Percentiles rank a stretch among this genome's conserved stretches.
Conservation (phyloP, 345 rosid species). For the Luvunga scandens region DNA sequence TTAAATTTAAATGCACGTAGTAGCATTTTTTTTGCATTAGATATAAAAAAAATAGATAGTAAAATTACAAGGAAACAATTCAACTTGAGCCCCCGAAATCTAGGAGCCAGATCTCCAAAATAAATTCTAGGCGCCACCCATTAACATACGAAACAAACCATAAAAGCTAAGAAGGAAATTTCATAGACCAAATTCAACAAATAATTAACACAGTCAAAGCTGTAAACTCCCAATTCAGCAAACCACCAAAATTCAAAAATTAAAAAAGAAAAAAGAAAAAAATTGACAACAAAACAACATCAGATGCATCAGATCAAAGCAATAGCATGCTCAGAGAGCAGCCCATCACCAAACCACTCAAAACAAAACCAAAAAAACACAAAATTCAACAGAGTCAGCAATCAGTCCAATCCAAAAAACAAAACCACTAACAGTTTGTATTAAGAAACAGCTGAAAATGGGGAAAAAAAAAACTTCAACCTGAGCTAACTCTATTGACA, state of each 20-base stretch:
- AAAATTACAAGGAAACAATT: conserved; percentile 11
- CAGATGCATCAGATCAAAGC: conserved; percentile 42
- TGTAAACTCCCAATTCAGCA: conserved; percentile 10
- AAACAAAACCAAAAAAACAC: conserved; percentile 24
- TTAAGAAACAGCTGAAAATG: neutral
- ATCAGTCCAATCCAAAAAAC: conserved; percentile 16
- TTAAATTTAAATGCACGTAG: conserved; percentile 7
- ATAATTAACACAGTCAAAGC: conserved; percentile 4
- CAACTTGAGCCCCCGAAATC: conserved; percentile 19
- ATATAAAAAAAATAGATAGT: conserved; percentile 5
- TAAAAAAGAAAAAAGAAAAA: conserved; percentile 8
- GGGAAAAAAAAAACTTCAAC: conserved; percentile 28
- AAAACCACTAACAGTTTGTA: conserved; percentile 2
- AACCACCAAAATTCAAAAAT: neutral
- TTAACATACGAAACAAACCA: conserved; percentile 5
- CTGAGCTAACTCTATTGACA: conserved; percentile 60
- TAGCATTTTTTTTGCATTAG: conserved; percentile 3
- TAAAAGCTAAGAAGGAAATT: conserved; percentile 4
- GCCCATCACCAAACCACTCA: conserved; percentile 24
- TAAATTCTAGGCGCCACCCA: conserved; percentile 5
- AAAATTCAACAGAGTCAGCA: conserved; percentile 35
- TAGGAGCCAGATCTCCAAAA: conserved; percentile 45
- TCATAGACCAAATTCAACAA: conserved; percentile 16
- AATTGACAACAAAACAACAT: conserved; percentile 4
- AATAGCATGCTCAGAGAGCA: conserved; percentile 15